Conservation (phyloP, 1,284 basidiomycete species). For the Pterula multifida region DNA sequence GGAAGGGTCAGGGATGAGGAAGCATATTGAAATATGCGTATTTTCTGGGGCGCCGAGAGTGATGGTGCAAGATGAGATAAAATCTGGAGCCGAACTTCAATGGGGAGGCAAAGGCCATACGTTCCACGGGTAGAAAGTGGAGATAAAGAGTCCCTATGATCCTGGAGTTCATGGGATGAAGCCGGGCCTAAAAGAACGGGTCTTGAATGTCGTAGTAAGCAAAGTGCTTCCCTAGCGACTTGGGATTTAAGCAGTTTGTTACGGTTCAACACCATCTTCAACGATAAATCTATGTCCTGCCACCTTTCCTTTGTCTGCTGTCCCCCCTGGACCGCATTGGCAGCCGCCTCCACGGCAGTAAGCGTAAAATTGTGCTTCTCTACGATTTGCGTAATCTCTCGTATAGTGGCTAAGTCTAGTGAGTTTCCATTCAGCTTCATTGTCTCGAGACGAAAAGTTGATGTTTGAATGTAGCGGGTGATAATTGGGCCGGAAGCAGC, state of each 20-base stretch:
- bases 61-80: conserved; percentile 45
- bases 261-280: conserved; percentile 29
- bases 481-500: conserved; percentile 30
- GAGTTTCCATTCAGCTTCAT: conserved; percentile 47
- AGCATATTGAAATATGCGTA: conserved; percentile 45
- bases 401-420: conserved; percentile 33
- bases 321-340: conserved; percentile 24
- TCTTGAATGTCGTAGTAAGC: conserved; percentile 39
- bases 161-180: conserved; percentile 4
- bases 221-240: conserved; percentile 36
- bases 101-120: conserved; percentile 39
- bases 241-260: conserved; percentile 35
- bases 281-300: conserved; percentile 25
- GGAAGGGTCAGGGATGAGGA: conserved; percentile 44
- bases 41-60: conserved; percentile 42
- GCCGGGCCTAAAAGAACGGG: conserved; percentile 28
- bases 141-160: conserved; percentile 8
- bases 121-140: conserved; percentile 22
- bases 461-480: conserved; percentile 37
- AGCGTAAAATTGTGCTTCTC: conserved; percentile 38
- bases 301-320: conserved; percentile 13
- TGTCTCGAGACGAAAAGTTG: conserved; percentile 34
- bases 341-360: conserved; percentile 35
- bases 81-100: conserved; percentile 46
- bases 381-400: conserved; percentile 32